These are phyloP conservation scores for Tothia fuscella DNA, from an alignment of 2,329 filamentous ascomycete genomes.

Conservation along the genomic window DNA sequence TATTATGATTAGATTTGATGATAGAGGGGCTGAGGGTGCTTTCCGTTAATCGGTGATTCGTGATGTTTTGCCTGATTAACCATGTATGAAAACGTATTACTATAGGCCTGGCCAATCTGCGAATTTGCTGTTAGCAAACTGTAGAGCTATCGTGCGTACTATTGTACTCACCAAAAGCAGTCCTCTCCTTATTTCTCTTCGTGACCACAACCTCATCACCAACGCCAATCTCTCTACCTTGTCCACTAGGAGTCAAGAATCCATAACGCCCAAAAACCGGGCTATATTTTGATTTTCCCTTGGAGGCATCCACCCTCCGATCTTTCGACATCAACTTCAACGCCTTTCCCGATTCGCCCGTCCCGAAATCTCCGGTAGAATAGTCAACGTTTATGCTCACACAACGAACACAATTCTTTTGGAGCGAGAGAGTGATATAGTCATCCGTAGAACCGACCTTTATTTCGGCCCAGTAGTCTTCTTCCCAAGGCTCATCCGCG, in stretches of 20 bases:
- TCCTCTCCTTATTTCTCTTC: conserved; percentile 27
- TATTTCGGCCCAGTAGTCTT: conserved; percentile 35
- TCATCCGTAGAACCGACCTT: conserved; percentile 17
- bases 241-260: conserved; percentile 24
- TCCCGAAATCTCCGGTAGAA: conserved; percentile 28
- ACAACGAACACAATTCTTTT: conserved; percentile 36
- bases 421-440: conserved; percentile 22
- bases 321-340: conserved; percentile 34
- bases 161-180: conserved; percentile 26
- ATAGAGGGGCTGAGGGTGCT: not conserved
- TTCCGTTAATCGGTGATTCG: not conserved
- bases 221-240: conserved; percentile 23
- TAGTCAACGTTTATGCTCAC: conserved; percentile 37
- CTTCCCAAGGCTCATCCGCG: conserved; percentile 29
- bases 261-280: conserved; percentile 38
- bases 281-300: conserved; percentile 26
- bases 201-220: conserved; percentile 32
- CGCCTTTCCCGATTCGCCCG: conserved; percentile 27
- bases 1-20: not conserved
- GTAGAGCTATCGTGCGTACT: not conserved
- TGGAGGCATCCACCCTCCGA: conserved; percentile 29
- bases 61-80: no score
- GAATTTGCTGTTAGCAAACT: not conserved
- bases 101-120: not conserved
- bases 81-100: not conserved